Evolutionary conservation across 257 asterid genomes (phyloP), one percentile per base, ranked within the genome.

Genomic region (Nicotiana otophora): DNA sequence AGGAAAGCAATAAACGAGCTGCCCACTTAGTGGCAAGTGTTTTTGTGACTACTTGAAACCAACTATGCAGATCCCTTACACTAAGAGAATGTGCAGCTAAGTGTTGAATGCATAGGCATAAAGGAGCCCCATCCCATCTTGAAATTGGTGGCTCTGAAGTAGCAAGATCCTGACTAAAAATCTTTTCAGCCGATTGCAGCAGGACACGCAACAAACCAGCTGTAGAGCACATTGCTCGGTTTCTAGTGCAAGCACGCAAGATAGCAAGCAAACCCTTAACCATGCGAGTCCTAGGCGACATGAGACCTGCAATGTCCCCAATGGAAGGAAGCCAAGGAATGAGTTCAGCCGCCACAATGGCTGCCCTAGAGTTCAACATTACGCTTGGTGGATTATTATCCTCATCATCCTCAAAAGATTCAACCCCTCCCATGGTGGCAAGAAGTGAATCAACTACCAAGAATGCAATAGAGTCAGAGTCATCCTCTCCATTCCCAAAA

Each of bases 391-490:
- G 99, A 88, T 93, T 96, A 77, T 90, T 92, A 88, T 96, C 97
- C 84, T 86, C 95, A 81, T 95, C 93, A 88, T 92, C 98, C 86
- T 93, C 99, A 88, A 96, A 96, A 88, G 97, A 96, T 89, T 96
- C 99, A 48, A 96, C 98, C 75, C 99, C 99, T 84, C 99, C 99
- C 99, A 96, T 96, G 10, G 98, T 96, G 68, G 97, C 97, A 87
- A 96, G 98, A 89, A 96, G 98, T 4, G 99, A 96, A 87, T 96
- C 99, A 84, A 94, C 93, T 19, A 96, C 97, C 91, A 92, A 87
- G 87, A 88, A 90, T 83, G 98, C 91, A 87, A 92, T 85, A 69
- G 92, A 72, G 26, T 92, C 97, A 72, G 97, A 91, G 51, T 96
- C 98, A 58, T 87, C 48, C 11, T 42, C 90, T 11, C 90, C 97